These are phyloP conservation scores for Yarrowia keelungensis DNA, from an alignment of 805 yeast species.

Conservation along the genomic window DNA sequence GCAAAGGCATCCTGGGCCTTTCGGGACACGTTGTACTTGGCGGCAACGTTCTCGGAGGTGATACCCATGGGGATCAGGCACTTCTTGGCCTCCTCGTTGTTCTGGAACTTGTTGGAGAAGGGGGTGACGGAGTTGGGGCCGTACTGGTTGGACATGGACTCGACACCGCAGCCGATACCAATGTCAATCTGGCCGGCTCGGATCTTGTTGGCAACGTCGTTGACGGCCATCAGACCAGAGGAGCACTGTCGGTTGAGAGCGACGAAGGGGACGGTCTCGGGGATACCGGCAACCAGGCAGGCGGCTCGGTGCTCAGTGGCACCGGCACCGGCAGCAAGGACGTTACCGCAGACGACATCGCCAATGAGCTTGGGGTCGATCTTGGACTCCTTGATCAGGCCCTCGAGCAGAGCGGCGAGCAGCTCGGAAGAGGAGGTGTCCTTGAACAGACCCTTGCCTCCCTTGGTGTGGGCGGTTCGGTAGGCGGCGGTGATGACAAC, in stretches of 20 bases:
- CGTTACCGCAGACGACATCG: conserved; percentile 91
- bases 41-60: conserved; percentile 90
- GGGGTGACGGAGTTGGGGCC: conserved; percentile 78
- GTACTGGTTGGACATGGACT: conserved; percentile 89
- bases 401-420: conserved; percentile 67
- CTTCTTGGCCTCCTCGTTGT: conserved; percentile 61
- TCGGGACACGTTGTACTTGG: conserved; percentile 68
- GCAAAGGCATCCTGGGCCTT: conserved; percentile 86
- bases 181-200: conserved; percentile 85
- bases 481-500: conserved; percentile 90
- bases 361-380: conserved; percentile 68
- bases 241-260: conserved; percentile 95
- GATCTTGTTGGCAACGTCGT: conserved; percentile 89
- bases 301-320: conserved; percentile 96
- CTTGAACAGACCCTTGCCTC: conserved; percentile 84
- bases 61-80: conserved; percentile 96
- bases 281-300: conserved; percentile 87
- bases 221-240: conserved; percentile 88
- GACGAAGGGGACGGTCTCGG: conserved; percentile 75
- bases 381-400: conserved; percentile 61
- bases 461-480: conserved; percentile 89
- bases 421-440: conserved; percentile 84
- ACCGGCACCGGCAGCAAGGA: conserved; percentile 90
- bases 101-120: conserved; percentile 59
- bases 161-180: conserved; percentile 93